Conservation (phyloP, 768 basidiomycete genomes). For the Holtermannia corniformis region DNA sequence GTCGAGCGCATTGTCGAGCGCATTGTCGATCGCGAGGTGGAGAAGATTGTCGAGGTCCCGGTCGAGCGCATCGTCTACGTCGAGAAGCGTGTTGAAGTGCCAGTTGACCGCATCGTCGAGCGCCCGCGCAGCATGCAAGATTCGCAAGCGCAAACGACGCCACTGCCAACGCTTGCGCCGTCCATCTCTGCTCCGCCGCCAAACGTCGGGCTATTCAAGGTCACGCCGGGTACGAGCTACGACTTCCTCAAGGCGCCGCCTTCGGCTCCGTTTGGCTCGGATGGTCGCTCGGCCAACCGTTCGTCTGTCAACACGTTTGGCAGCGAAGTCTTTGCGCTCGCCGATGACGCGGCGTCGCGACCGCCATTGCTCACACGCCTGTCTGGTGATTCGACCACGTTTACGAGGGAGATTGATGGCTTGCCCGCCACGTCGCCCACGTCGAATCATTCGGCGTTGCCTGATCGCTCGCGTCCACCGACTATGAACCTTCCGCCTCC, state of each 20-base stretch:
- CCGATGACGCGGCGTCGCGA: background rate
- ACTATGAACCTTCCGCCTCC: constrained; percentile 40
- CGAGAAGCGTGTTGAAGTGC: constrained; percentile 27
- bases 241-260: constrained; percentile 41
- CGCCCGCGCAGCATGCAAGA: constrained; percentile 8
- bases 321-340: background rate
- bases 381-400: constrained; percentile 3
- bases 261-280: constrained; percentile 11
- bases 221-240: constrained; percentile 31
- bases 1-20: constrained; percentile 24
- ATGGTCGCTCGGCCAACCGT: constrained; percentile 8
- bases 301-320: constrained; percentile 15
- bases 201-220: constrained; percentile 31
- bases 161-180: constrained; percentile 8
- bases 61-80: constrained; percentile 19
- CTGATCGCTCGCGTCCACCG: constrained; percentile 26
- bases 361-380: constrained; percentile 1
- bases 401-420: constrained; percentile 15
- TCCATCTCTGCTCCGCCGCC: constrained; percentile 13
- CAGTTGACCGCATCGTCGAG: constrained; percentile 20
- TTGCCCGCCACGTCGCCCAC: constrained; percentile 14
- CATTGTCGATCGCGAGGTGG: constrained; percentile 26
- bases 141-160: constrained; percentile 15
- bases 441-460: background rate
- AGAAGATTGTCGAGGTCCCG: constrained; percentile 23